A percentile compares a stretch with the other conserved stretches of the same genome.
Evolutionary conservation across 1,284 basidiomycete species (phyloP).

Genomic region (Tylopilus sp.): DNA sequence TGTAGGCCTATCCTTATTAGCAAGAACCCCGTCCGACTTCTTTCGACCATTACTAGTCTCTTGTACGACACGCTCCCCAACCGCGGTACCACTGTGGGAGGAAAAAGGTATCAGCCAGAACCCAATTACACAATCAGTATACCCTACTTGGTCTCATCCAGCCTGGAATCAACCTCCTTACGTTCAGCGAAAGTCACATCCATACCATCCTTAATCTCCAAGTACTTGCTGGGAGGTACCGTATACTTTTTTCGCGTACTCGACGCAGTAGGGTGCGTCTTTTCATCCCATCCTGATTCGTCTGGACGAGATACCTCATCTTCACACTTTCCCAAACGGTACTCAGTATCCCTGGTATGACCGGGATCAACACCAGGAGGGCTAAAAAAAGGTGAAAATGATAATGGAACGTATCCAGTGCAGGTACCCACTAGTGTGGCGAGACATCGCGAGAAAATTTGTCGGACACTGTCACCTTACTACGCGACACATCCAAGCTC

Average conservation of each 20-base stretch:
- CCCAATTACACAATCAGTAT: neutral
- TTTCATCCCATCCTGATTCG: constrained; percentile 15
- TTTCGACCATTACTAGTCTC: neutral
- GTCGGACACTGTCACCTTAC: neutral
- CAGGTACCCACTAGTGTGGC: constrained; percentile 16
- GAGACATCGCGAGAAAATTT: neutral
- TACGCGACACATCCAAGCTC: neutral
- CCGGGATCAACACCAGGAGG: neutral
- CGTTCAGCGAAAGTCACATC: neutral
- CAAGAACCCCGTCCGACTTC: neutral
- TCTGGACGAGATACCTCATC: neutral
- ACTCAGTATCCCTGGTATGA: neutral
- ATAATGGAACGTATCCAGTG: neutral
- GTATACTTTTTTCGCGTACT: constrained; percentile 17
- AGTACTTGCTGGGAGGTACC: constrained; percentile 30
- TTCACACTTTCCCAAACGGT: neutral
- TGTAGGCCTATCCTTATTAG: neutral
- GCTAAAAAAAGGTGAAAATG: constrained; percentile 19
- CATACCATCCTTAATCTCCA: constrained; percentile 6
- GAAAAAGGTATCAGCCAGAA: constrained; percentile 16
- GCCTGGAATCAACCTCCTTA: neutral
- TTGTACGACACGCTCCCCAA: neutral
- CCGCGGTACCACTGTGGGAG: neutral
- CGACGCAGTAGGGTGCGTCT: neutral
- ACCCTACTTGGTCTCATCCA: constrained; percentile 16